phyloP scores from a whole-genome alignment of 805 yeast species.

The Ogataea henricii region DNA sequence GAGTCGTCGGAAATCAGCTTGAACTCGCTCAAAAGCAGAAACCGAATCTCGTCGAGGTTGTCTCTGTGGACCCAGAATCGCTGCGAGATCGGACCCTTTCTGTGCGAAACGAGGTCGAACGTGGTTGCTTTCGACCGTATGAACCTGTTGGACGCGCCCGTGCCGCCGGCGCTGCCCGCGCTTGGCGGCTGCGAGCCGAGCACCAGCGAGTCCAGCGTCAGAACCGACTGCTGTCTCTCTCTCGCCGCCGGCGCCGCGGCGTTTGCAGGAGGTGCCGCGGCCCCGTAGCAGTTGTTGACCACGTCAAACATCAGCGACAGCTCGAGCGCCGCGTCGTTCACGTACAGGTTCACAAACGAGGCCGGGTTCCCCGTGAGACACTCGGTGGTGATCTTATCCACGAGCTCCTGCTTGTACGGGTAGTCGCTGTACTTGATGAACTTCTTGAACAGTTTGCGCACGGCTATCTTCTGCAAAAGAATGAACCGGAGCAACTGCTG shows the following conservation, averaged over 20 bases:
- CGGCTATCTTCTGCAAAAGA: constrained; percentile 70
- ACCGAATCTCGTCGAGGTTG: constrained; percentile 54
- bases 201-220: constrained; percentile 28
- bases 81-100: constrained; percentile 39
- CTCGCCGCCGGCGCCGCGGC: not conserved
- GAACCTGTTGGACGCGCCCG: constrained; percentile 12
- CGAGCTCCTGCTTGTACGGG: constrained; percentile 34
- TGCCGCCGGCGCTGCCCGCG: too few species aligned
- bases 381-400: constrained; percentile 33
- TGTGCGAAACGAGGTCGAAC: constrained; percentile 40
- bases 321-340: constrained; percentile 62
- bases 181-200: constrained; percentile 15
- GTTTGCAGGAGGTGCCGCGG: not conserved
- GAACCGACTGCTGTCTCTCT: constrained; percentile 15
- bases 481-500: constrained; percentile 72
- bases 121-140: constrained; percentile 30
- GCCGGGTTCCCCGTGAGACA: constrained; percentile 41
- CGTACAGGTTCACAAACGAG: constrained; percentile 62
- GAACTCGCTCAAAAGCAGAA: constrained; percentile 47
- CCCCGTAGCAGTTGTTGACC: constrained; percentile 32
- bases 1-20: constrained; percentile 38
- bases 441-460: constrained; percentile 74
- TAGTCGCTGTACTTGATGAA: constrained; percentile 48
- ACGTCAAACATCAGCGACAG: constrained; percentile 56
- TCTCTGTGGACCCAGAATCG: constrained; percentile 62